A percentile compares a stretch with the other conserved stretches of the same genome.
phyloP scores from a whole-genome alignment of 176 grass and related monocot species.

The Olyra latifolia region DNA sequence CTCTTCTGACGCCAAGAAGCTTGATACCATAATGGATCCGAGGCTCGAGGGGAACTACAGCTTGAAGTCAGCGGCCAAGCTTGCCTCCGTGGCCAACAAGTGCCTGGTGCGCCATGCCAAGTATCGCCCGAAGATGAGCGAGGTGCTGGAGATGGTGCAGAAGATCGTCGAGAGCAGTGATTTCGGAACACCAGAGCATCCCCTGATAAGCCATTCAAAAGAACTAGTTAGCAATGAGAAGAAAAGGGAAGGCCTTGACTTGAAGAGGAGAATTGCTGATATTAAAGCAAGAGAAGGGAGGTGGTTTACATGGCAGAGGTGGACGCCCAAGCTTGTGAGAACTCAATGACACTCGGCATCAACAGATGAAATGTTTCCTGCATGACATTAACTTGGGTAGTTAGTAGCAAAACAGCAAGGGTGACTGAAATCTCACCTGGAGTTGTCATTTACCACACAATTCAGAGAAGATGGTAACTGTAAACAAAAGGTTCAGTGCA shows the following conservation, averaged over 20 bases:
- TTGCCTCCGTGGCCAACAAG: conserved; percentile 71
- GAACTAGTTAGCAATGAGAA: conserved; percentile 37
- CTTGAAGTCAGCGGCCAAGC: conserved; percentile 61
- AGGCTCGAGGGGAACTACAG: conserved; percentile 61
- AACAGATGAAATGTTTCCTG: conserved; percentile 16
- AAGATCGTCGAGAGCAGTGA: conserved; percentile 67
- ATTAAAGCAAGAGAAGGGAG: conserved; percentile 60
- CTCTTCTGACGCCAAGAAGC: conserved; percentile 56
- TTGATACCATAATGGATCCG: conserved; percentile 68
- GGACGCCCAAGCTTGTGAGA: conserved; percentile 80
- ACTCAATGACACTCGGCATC: conserved; percentile 55
- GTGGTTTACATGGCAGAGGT: conserved; percentile 63
- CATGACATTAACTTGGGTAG: conserved; percentile 31
- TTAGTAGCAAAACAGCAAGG: not conserved
- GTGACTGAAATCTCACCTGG: conserved; percentile 23
- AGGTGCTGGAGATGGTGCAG: conserved; percentile 85
- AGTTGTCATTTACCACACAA: not conserved
- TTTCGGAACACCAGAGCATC: conserved; percentile 50
- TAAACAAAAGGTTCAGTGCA: conserved; percentile 19
- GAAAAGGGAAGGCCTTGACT: conserved; percentile 50
- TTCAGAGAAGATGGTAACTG: conserved; percentile 12
- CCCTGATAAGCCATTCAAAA: conserved; percentile 42
- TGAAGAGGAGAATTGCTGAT: conserved; percentile 62
- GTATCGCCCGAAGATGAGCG: conserved; percentile 84
- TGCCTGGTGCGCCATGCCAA: conserved; percentile 70